Evolutionary conservation across 192 early-diverging fungal genomes (phyloP), one percentile per base, ranked within the genome.

Genomic region (Pilobolus umbonatus): DNA sequence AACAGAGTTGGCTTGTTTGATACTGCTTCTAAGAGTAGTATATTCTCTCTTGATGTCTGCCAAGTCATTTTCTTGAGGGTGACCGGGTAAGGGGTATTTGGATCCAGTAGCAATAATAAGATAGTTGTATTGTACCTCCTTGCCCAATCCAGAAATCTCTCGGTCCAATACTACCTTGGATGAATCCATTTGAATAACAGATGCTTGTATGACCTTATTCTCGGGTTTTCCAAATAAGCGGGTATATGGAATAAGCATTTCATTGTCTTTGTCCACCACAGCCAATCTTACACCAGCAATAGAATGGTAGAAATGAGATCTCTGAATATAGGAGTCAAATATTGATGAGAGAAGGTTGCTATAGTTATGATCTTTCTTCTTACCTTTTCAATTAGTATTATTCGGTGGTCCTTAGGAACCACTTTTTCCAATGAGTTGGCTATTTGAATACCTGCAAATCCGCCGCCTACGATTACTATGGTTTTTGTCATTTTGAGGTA

Each of bases 301-400:
- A 3, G 62, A 63, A 55, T 85, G 81, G 53, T 74, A 80, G 57
- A 78, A 79, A 69, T 85, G 81, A 44, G 69, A 63, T 66, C 63
- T 71, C 50, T 72, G 43, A 29, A 11, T 11, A 36, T 38, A 3
- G 15, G 8, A 32, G 1, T 51, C 14, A 35, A 35, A 35, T 35
- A 35, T n/a, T 48, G 4, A 25, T 11, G 25, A 8, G 10, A 19
- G 3, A 54, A 15, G 24, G 14, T 10, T 21, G 22, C 22, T 24
- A 22, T 12, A 36, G 21, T 22, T 31, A 32, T 10, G 19, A 17
- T 36, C n/a, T n/a, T 19, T 45, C 3, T 22, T 6, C n/a, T n/a
- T 57, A 57, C 55, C 29, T 57, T 54, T 63, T 85, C 81, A 8
- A 85, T 71, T 19, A 85, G 64, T 26, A 80, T 78, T 15, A 85